phyloP scores from a whole-genome alignment of 441 rosid genomes.

The Metrosideros polymorpha region DNA sequence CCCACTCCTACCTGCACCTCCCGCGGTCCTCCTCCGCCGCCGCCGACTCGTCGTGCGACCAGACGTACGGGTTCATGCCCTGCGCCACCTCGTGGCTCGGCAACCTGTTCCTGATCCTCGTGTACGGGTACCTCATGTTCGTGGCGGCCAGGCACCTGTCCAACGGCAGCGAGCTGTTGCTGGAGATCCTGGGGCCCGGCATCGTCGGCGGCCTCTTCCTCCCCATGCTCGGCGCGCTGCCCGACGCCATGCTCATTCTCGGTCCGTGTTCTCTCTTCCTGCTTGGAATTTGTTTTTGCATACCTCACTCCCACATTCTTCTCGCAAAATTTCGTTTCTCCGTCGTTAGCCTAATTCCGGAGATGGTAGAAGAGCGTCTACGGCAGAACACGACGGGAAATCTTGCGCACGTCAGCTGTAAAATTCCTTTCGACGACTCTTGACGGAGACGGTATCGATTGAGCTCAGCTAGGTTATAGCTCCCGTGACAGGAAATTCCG shows the following conservation, averaged over 20 bases:
- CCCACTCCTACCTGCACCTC: not conserved
- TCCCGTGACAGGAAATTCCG: fast-evolving
- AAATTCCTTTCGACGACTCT: not conserved
- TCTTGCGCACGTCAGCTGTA: not conserved
- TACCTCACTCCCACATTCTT: not conserved
- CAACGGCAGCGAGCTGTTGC: not conserved
- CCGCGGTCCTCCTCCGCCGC: not conserved
- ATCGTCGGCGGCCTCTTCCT: constrained; percentile 22
- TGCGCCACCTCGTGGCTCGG: not conserved
- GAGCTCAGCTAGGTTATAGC: not conserved
- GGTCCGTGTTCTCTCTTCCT: not conserved
- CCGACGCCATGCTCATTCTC: constrained; percentile 25
- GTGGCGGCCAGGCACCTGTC: not conserved
- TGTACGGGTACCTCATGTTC: constrained; percentile 4
- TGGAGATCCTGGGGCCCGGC: constrained; percentile 23
- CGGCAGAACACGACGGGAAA: not conserved
- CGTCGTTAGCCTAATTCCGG: not conserved
- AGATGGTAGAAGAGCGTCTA: not conserved
- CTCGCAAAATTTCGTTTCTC: not conserved
- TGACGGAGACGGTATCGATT: not conserved
- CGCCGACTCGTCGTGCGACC: not conserved
- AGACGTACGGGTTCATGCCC: not conserved
- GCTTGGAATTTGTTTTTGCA: fast-evolving
- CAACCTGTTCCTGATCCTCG: not conserved
- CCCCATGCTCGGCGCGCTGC: constrained; percentile 21